Evolutionary conservation across 176 grass and related monocot species (phyloP).

Genomic region (Puya raimondii): DNA sequence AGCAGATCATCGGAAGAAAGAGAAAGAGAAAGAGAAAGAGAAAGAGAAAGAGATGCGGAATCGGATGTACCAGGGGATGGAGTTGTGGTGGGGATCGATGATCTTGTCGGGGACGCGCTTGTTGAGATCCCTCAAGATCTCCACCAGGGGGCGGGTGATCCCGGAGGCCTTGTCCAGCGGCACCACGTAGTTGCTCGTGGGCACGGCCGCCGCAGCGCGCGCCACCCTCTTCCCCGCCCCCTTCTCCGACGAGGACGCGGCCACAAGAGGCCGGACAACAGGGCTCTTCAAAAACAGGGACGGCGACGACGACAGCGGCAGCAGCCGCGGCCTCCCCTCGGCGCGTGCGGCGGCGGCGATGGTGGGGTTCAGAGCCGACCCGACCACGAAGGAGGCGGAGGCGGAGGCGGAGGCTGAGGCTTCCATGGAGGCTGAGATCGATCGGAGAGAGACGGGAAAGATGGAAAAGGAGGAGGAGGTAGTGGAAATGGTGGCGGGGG

Average conservation of each 20-base stretch:
- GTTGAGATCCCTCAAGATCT: slow-evolving; percentile 94
- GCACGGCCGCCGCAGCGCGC: slow-evolving; percentile 11
- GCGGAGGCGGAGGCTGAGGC: slow-evolving; percentile 26
- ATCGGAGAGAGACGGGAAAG: neutral
- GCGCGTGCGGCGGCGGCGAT: neutral
- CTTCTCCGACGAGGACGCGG: slow-evolving; percentile 13
- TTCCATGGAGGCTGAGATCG: slow-evolving; percentile 27
- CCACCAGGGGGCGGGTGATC: slow-evolving; percentile 71
- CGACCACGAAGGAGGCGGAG: neutral
- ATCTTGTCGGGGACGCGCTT: slow-evolving; percentile 84
- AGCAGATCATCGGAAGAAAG: too few species aligned
- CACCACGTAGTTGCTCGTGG: slow-evolving; percentile 62
- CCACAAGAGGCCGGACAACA: neutral
- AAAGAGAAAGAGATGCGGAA: too few species aligned
- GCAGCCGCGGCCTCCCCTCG: neutral
- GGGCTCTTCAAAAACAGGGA: neutral
- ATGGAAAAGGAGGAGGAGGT: neutral
- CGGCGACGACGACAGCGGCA: neutral
- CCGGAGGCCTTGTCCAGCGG: slow-evolving; percentile 57
- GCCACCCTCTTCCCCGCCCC: slow-evolving; percentile 5
- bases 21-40: too few species aligned
- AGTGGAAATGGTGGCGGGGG: neutral
- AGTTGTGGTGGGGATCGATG: slow-evolving; percentile 26
- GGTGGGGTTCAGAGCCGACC: neutral
- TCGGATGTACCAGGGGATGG: slow-evolving; percentile 47